These are phyloP conservation scores for Phytophthora multivora DNA, from an alignment of 352 stramenopile species.

Conservation along the genomic window DNA sequence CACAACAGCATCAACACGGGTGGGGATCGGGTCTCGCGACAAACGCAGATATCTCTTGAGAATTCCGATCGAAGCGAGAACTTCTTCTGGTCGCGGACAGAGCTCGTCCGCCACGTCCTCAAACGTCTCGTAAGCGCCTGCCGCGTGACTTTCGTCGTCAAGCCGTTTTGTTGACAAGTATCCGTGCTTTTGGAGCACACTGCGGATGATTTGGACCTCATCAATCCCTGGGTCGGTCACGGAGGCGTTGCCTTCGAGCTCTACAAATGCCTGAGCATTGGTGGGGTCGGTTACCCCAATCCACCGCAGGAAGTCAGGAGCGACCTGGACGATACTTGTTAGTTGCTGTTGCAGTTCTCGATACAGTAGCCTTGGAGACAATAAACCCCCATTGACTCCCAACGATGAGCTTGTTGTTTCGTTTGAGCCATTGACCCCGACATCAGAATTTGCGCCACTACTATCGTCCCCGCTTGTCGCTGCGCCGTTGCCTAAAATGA, in stretches of 20 bases:
- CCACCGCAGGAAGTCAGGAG: conserved; percentile 79
- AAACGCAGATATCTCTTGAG: conserved; percentile 83
- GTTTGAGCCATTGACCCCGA: conserved; percentile 11
- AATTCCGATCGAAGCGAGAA: conserved; percentile 61
- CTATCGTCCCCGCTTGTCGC: conserved; percentile 21
- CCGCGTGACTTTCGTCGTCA: conserved; percentile 55
- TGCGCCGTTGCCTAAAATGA: conserved; percentile 39
- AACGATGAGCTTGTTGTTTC: conserved; percentile 10
- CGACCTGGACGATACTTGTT: conserved; percentile 54
- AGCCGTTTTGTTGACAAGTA: conserved; percentile 70
- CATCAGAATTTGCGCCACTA: conserved; percentile 12
- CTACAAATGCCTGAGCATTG: conserved; percentile 67
- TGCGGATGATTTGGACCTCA: conserved; percentile 83
- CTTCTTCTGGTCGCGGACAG: conserved; percentile 56
- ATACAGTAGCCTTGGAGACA: conserved; percentile 47
- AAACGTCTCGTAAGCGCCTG: conserved; percentile 53
- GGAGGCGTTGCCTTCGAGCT: conserved; percentile 78
- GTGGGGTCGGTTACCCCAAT: conserved; percentile 60
- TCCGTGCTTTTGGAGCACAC: conserved; percentile 82
- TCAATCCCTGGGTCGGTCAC: conserved; percentile 82
- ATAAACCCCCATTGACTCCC: conserved; percentile 27
- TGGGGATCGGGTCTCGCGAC: conserved; percentile 48
- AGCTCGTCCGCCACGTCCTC: conserved; percentile 57
- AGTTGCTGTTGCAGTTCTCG: conserved; percentile 67
- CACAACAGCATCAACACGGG: conserved; percentile 67